Percentiles rank a stretch among this genome's conserved stretches.
These are phyloP conservation scores for Aspergillus cristatus DNA, from an alignment of 495 filamentous ascomycete species.

Conservation along the genomic window DNA sequence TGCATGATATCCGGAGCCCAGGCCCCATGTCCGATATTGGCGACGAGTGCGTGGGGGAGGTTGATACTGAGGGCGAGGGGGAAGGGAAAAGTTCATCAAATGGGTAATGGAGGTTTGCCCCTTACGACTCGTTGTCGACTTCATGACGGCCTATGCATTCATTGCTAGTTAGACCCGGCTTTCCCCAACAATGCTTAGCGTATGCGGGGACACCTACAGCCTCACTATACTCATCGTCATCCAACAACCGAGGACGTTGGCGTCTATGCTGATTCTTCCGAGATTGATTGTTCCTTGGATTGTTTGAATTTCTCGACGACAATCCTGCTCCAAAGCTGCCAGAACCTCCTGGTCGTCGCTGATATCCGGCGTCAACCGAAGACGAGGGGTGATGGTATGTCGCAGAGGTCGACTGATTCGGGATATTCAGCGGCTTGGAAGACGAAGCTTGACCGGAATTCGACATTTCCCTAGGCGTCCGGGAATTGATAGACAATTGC, in stretches of 20 bases:
- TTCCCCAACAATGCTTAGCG: no score
- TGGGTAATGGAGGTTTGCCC: conserved; percentile 97
- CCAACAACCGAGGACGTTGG: conserved; percentile 46
- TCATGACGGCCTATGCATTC: conserved; percentile 57
- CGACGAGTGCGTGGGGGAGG: conserved; percentile 47
- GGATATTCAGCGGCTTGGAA: conserved; percentile 37
- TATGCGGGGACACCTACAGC: conserved; percentile 44
- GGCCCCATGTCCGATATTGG: conserved; percentile 70
- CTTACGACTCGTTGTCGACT: conserved; percentile 72
- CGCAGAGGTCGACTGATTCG: conserved; percentile 29
- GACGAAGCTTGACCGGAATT: conserved; percentile 32
- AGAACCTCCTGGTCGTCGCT: conserved; percentile 53
- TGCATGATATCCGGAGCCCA: conserved; percentile 86
- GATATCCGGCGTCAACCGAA: conserved; percentile 41
- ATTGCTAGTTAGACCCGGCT: not conserved
- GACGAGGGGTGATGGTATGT: conserved; percentile 26
- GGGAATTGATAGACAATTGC: conserved; percentile 1
- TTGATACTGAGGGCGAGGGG: conserved; percentile 62
- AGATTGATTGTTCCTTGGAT: conserved; percentile 63
- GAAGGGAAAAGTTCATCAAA: conserved; percentile 81
- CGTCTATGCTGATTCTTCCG: conserved; percentile 65
- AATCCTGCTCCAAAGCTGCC: conserved; percentile 55
- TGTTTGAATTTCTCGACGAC: conserved; percentile 40
- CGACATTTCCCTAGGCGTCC: conserved; percentile 31
- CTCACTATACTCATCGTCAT: conserved; percentile 81